phyloP scores from a whole-genome alignment of 768 basidiomycete species.

The Russula emetica region DNA sequence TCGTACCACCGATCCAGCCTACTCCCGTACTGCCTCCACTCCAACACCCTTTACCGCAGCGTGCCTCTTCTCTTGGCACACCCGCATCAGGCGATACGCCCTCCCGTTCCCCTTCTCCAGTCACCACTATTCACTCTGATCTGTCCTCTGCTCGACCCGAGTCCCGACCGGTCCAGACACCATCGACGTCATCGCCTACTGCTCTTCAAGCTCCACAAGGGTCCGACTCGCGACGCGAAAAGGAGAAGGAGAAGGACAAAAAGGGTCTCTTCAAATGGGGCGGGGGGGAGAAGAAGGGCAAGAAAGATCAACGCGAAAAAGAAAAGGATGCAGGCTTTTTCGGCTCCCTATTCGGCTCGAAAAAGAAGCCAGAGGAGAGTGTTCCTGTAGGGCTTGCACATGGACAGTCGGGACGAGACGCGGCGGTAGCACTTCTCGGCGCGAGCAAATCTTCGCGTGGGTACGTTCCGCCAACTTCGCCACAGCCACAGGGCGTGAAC shows the following conservation, averaged over 20 bases:
- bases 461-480: conserved; percentile 57
- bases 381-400: conserved; percentile 37
- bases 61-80: conserved; percentile 37
- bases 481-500: conserved; percentile 41
- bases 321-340: conserved; percentile 86
- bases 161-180: conserved; percentile 21
- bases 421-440: conserved; percentile 83
- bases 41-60: conserved; percentile 24
- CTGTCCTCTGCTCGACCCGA: conserved; percentile 10
- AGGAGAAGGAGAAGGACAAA: conserved; percentile 59
- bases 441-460: conserved; percentile 75
- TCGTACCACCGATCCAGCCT: conserved; percentile 1
- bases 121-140: conserved; percentile 14
- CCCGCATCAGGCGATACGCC: conserved; percentile 40
- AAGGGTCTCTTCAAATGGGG: conserved; percentile 50
- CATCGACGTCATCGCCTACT: conserved; percentile 11
- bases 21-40: conserved; percentile 17
- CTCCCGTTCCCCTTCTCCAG: conserved; percentile 58
- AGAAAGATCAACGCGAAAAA: conserved; percentile 51
- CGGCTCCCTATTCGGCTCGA: conserved; percentile 82
- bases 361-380: conserved; percentile 80
- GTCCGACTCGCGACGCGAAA: conserved; percentile 74
- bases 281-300: conserved; percentile 45
- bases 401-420: conserved; percentile 63
- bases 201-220: conserved; percentile 42